A percentile compares a stretch with the other conserved stretches of the same genome.
phyloP scores from a whole-genome alignment of 2,329 filamentous ascomycete genomes.

The Fusarium sp. region DNA sequence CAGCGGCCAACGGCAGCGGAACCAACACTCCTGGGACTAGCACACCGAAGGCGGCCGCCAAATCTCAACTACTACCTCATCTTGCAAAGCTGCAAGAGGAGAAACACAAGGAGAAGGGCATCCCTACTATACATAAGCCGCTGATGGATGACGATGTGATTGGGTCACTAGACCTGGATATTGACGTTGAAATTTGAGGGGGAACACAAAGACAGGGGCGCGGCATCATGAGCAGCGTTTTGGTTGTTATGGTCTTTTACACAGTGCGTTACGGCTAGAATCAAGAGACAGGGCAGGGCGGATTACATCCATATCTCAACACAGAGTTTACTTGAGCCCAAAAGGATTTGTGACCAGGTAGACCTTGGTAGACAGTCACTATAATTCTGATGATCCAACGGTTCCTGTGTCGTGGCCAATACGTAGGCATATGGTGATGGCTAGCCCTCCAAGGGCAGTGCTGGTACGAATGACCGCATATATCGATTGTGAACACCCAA shows the following conservation, averaged over 20 bases:
- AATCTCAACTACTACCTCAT: conserved; percentile 58
- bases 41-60: conserved; percentile 60
- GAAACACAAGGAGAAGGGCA: conserved; percentile 64
- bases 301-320: conserved; percentile 10
- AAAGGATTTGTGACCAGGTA: conserved; percentile 3
- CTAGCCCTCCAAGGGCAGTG: background rate
- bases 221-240: conserved; percentile 15
- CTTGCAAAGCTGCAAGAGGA: conserved; percentile 64
- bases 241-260: background rate
- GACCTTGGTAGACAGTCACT: conserved; percentile 4
- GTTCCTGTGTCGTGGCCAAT: background rate
- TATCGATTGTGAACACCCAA: background rate
- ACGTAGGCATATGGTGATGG: background rate
- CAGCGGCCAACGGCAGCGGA: conserved; percentile 60
- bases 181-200: conserved; percentile 86
- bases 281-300: conserved; percentile 3
- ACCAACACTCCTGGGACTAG: conserved; percentile 63
- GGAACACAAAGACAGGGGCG: background rate
- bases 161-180: conserved; percentile 85
- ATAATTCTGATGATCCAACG: background rate
- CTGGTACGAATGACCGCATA: background rate
- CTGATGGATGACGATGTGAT: conserved; percentile 94
- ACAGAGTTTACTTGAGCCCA: background rate
- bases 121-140: conserved; percentile 78
- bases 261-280: conserved; percentile 9